Evolutionary conservation across 2,329 filamentous ascomycete species (phyloP), one percentile per base, ranked within the genome.

Genomic region (Apiospora aurea): DNA sequence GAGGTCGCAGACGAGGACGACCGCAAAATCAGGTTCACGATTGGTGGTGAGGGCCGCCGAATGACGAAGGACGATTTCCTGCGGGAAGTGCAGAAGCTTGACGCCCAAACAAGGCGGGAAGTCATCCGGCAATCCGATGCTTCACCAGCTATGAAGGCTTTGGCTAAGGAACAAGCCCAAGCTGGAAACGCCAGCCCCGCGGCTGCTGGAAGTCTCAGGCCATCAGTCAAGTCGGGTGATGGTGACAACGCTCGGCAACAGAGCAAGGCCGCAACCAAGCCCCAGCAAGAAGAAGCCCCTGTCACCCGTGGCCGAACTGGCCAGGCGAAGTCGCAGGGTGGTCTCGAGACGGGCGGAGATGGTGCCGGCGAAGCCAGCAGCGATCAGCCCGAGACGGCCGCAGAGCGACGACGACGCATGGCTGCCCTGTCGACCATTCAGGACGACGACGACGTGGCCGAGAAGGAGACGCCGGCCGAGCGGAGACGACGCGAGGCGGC

Each of bases 31-130:
- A 89, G 93, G 18, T 96, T 95, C 81, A 95, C 91, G 0, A 93
- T 96, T 74, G 90, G 88, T 64, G 90, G 91, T 46, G 89, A 91
- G n/a, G 92, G 92, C 7, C 86, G 87, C 73, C 89, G 93, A 67
- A 92, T 96, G 89, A 95, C 88, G 74, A 95, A 95, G 82, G 90
- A 92, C 5, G 93, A 95, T 78, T 96, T 96, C 79, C 90, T 96
- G 73, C 85, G 87, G 67, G 90, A 94, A 78, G 91, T 96, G 78
- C 89, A 91, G 75, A 89, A 90, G 74, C 86, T 96, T 73, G 93
- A 96, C 79, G 88, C 89, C 34, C 89, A 89, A 77, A 89, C 91
- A 18, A 87, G 87, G 7, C 84, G 83, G 47, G 86, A 89, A 72
- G 85, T 89, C 2, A 82, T 90, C 5, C 85, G 88, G 49, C 83